A percentile compares a stretch with the other conserved stretches of the same genome.
Conservation (phyloP, 495 filamentous ascomycete genomes). For the Aspergillus sclerotioniger region DNA sequence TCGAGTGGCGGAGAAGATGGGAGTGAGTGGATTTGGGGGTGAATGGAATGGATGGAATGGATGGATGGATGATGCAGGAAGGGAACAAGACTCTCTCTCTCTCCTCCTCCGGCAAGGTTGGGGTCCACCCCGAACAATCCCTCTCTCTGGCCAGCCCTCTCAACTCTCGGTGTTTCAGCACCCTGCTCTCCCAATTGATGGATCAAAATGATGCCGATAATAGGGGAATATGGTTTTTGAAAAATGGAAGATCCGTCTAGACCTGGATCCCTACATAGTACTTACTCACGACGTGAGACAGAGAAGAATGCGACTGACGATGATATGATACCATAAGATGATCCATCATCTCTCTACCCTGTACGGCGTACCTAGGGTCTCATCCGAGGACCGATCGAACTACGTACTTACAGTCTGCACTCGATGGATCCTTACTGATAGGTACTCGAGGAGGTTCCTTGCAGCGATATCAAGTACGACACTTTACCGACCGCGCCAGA, state of each 20-base stretch:
- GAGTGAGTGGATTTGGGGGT: too few relatives aligned
- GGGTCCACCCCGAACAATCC: background rate
- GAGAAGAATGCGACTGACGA: constrained; percentile 14
- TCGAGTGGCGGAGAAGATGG: constrained; percentile 12
- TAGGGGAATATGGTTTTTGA: too few relatives aligned
- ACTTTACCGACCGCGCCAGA: too few relatives aligned
- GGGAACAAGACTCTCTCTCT: constrained; percentile 10
- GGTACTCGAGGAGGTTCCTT: background rate
- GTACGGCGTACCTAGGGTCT: too few relatives aligned
- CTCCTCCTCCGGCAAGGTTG: background rate
- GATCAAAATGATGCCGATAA: background rate
- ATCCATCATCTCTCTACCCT: background rate
- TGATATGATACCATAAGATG: background rate
- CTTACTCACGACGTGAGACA: constrained; percentile 3
- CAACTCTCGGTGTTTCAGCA: background rate
- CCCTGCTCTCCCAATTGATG: background rate
- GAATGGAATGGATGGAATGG: too few relatives aligned
- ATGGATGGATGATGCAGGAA: background rate
- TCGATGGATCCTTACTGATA: background rate
- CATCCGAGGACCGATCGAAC: too few relatives aligned
- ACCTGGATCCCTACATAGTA: too few relatives aligned
- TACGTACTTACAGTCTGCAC: too few relatives aligned
- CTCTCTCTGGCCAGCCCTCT: background rate
- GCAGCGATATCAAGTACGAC: background rate
- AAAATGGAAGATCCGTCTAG: too few relatives aligned